Evolutionary conservation across 2,329 filamentous ascomycete genomes (phyloP).

Genomic region (Curvularia hawaiiensis): DNA sequence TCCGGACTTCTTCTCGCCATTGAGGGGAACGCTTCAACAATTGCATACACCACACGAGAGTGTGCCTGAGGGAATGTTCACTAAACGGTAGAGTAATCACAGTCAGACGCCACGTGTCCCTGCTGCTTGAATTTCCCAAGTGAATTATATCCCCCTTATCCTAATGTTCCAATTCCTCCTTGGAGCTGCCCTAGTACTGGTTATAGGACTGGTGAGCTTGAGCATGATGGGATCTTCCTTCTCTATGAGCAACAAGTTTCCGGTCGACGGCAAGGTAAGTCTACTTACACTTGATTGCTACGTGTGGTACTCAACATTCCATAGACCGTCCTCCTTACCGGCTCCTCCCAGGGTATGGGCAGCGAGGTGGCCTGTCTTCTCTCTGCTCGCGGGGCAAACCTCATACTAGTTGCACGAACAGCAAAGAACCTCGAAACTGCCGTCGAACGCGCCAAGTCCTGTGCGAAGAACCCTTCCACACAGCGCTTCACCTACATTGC

Average conservation of each 20-base stretch:
- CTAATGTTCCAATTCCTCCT: constrained; percentile 46
- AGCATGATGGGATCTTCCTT: constrained; percentile 70
- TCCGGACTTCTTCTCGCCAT: background rate
- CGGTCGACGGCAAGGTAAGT: constrained; percentile 79
- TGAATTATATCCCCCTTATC: background rate
- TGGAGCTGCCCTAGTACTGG: constrained; percentile 43
- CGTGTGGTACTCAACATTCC: background rate
- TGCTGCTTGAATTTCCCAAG: background rate
- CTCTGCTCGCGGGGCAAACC: constrained; percentile 79
- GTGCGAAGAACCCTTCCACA: constrained; percentile 65
- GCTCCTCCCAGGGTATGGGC: constrained; percentile 92
- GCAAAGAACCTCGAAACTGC: constrained; percentile 74
- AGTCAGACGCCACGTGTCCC: background rate
- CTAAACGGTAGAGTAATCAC: constrained; percentile 2
- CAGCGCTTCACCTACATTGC: constrained; percentile 86
- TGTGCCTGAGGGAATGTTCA: background rate
- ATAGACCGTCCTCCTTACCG: constrained; percentile 87
- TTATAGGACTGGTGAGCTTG: constrained; percentile 45
- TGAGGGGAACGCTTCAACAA: background rate
- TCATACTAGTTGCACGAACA: constrained; percentile 84
- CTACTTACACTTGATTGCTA: background rate
- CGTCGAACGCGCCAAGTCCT: constrained; percentile 68
- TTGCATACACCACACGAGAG: background rate
- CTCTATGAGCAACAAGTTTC: constrained; percentile 72
- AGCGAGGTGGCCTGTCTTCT: constrained; percentile 75